These are phyloP conservation scores for Circinella minor DNA, from an alignment of 371 early-diverging fungal genomes.

Conservation along the genomic window DNA sequence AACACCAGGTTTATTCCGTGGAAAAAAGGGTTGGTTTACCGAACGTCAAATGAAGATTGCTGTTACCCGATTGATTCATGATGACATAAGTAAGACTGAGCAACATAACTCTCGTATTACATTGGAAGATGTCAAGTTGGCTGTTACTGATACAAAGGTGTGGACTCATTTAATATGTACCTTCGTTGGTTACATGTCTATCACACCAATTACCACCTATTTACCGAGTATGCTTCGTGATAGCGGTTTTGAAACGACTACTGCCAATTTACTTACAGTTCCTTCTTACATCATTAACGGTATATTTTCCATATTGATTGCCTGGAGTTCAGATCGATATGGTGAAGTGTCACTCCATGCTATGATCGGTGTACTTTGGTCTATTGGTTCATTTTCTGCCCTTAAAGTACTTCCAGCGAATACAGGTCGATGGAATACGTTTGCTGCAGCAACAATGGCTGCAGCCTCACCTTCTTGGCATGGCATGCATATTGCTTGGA, in stretches of 20 bases:
- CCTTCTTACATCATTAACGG: constrained; percentile 52
- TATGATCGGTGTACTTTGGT: constrained; percentile 37
- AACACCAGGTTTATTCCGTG: constrained; percentile 45
- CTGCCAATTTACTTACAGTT: constrained; percentile 56
- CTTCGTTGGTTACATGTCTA: constrained; percentile 38
- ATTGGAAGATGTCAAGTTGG: constrained; percentile 10
- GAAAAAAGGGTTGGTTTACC: constrained; percentile 25
- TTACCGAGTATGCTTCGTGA: constrained; percentile 57
- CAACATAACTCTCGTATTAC: constrained; percentile 30
- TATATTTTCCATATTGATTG: constrained; percentile 46
- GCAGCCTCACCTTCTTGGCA: constrained; percentile 45
- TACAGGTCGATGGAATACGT: constrained; percentile 45
- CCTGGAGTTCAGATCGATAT: constrained; percentile 46
- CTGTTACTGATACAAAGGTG: constrained; percentile 42
- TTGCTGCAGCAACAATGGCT: constrained; percentile 35
- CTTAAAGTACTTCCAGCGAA: constrained; percentile 48
- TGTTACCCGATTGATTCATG: constrained; percentile 58
- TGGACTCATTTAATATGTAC: constrained; percentile 46
- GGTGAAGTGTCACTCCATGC: constrained; percentile 53
- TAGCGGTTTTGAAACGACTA: constrained; percentile 50
- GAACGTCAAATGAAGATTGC: constrained; percentile 46
- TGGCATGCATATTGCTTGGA: constrained; percentile 53
- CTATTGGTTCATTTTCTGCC: constrained; percentile 39
- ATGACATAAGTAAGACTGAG: constrained; percentile 52
- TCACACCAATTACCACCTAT: constrained; percentile 47